Evolutionary conservation across 306 rosid species (phyloP).

Genomic region (Vigna nakashimae): DNA sequence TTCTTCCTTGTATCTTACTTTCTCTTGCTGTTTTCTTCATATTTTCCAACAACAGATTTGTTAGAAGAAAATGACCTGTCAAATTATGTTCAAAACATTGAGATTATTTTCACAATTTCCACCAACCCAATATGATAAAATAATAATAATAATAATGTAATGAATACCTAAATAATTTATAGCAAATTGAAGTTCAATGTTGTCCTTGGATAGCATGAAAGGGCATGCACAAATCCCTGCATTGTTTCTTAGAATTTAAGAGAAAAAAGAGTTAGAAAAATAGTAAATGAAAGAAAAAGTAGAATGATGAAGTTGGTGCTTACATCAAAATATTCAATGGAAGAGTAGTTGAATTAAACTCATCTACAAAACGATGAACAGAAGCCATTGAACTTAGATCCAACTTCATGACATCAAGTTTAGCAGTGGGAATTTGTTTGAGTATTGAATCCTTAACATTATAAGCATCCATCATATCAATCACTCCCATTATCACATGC

Average conservation of each 20-base stretch:
- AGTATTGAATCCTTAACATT: conserved; percentile 58
- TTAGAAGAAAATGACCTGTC: conserved; percentile 25
- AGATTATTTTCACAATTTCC: neutral
- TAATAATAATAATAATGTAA: neutral
- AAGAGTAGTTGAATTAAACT: conserved; percentile 56
- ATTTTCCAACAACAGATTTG: conserved; percentile 1
- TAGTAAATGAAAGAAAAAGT: no score
- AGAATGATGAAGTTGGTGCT: conserved; percentile 2
- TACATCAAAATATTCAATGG: conserved; percentile 78
- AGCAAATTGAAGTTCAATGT: conserved; percentile 41
- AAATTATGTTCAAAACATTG: neutral
- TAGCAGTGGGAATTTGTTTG: conserved; percentile 52
- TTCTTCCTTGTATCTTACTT: conserved; percentile 21
- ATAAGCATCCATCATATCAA: conserved; percentile 59
- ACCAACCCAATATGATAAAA: neutral
- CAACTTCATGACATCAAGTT: neutral
- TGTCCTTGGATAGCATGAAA: conserved; percentile 67
- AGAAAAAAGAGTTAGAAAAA: no score
- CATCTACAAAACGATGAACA: conserved; percentile 59
- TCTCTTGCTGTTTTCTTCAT: conserved; percentile 5
- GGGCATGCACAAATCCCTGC: conserved; percentile 78
- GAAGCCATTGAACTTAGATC: conserved; percentile 9
- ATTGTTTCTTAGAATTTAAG: conserved; percentile 48
- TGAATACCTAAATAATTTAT: conserved; percentile 66
- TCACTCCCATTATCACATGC: conserved; percentile 56